Percentiles rank a stretch among this genome's conserved stretches.
These are phyloP conservation scores for Penicillium paneum DNA, from an alignment of 2,329 filamentous ascomycete genomes.

Conservation along the genomic window DNA sequence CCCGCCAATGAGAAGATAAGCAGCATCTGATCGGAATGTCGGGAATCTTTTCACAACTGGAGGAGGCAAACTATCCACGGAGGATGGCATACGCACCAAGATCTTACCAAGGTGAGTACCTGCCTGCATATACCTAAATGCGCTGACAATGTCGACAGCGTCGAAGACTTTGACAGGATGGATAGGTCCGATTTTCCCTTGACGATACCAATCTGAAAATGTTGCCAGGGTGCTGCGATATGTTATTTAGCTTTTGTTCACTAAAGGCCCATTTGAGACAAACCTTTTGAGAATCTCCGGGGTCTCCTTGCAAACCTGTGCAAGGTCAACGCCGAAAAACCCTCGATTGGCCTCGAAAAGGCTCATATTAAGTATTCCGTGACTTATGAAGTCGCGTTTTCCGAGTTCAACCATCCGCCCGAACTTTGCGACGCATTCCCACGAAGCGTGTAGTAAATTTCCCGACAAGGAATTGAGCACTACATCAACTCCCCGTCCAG, in stretches of 20 bases:
- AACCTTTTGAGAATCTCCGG: slow-evolving; percentile 1
- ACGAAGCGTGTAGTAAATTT: slow-evolving; percentile 23
- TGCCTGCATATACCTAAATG: slow-evolving; percentile 18
- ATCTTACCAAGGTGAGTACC: slow-evolving; percentile 20
- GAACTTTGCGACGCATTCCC: slow-evolving; percentile 27
- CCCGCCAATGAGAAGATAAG: slow-evolving; percentile 12
- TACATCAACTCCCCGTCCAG: slow-evolving; percentile 21
- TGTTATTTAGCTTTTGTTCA: not conserved
- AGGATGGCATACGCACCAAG: slow-evolving; percentile 9
- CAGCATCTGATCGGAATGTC: not conserved
- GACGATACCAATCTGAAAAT: slow-evolving; percentile 4
- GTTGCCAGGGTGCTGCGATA: not conserved
- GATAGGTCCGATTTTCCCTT: slow-evolving; percentile 5
- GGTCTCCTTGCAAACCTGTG: not conserved
- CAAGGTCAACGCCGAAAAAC: slow-evolving; percentile 15
- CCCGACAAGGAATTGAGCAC: slow-evolving; percentile 26
- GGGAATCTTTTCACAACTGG: not conserved
- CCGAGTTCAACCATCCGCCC: slow-evolving; percentile 26
- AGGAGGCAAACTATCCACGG: not conserved
- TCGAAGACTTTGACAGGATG: slow-evolving; percentile 7
- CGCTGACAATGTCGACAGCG: slow-evolving; percentile 2
- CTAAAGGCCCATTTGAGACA: not conserved
- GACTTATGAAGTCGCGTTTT: slow-evolving; percentile 21
- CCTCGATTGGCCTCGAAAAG: slow-evolving; percentile 12
- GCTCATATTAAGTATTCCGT: slow-evolving; percentile 13